Percentiles rank a stretch among this genome's conserved stretches.
Evolutionary conservation across 2,329 filamentous ascomycete genomes (phyloP).

Genomic region (Fusarium torreyae): DNA sequence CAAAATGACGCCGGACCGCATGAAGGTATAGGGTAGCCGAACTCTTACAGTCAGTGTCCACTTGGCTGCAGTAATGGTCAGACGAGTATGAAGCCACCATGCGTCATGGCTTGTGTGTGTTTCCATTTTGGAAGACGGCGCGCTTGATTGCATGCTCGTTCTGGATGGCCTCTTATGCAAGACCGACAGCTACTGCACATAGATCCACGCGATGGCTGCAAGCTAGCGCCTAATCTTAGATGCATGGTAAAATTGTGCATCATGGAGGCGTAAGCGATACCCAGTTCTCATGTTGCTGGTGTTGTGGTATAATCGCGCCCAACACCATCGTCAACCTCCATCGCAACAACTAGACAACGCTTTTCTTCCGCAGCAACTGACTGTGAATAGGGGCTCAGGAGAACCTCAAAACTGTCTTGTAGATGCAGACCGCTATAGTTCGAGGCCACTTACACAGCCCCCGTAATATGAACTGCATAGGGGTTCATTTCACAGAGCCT

Average conservation of each 20-base stretch:
- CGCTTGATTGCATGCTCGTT: conserved; percentile 36
- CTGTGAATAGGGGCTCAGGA: conserved; percentile 41
- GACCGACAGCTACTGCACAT: conserved; percentile 20
- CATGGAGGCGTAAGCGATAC: conserved; percentile 17
- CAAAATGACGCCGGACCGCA: conserved; percentile 22
- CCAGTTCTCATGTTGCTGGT: conserved; percentile 19
- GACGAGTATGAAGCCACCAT: conserved; percentile 42
- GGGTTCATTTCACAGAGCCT: conserved; percentile 50
- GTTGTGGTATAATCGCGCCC: conserved; percentile 14
- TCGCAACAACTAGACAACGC: conserved; percentile 37
- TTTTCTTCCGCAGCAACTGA: conserved; percentile 6
- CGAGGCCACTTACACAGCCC: conserved; percentile 41
- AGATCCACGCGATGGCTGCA: conserved; percentile 27
- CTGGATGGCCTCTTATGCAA: conserved; percentile 33
- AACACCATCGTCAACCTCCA: conserved; percentile 21
- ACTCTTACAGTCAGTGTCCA: conserved; percentile 31
- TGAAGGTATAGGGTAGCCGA: conserved; percentile 46
- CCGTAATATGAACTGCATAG: conserved; percentile 46
- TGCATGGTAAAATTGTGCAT: conserved; percentile 16
- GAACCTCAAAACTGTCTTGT: conserved; percentile 17
- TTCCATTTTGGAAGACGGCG: conserved; percentile 40
- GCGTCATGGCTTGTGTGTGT: conserved; percentile 42
- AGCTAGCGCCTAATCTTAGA: conserved; percentile 28
- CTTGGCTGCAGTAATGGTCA: conserved; percentile 39
- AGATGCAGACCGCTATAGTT: conserved; percentile 32